A percentile compares a stretch with the other conserved stretches of the same genome.
Conservation (phyloP, 495 filamentous ascomycete species). For the Daldinia loculata region DNA sequence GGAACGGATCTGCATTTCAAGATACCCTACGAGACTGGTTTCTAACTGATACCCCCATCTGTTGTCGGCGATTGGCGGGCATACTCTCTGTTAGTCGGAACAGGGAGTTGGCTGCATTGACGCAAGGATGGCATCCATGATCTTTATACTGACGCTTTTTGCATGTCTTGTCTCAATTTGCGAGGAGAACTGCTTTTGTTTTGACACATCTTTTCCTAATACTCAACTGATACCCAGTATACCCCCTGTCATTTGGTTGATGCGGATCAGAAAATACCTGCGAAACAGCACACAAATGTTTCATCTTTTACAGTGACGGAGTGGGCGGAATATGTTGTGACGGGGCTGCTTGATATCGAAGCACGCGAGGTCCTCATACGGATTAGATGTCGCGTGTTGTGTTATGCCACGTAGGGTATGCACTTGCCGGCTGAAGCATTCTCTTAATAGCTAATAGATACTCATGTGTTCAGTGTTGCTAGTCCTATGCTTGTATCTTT, state of each 20-base stretch:
- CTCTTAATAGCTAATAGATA: conserved; percentile 52
- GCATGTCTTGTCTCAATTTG: conserved; percentile 45
- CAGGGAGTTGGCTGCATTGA: conserved; percentile 31
- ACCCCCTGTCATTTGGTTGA: conserved; percentile 49
- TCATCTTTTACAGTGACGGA: conserved; percentile 38
- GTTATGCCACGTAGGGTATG: conserved; percentile 39
- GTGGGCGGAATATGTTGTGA: conserved; percentile 32
- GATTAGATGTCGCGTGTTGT: conserved; percentile 39
- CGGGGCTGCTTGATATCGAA: conserved; percentile 15
- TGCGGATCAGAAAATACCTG: conserved; percentile 42
- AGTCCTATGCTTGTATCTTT: background rate
- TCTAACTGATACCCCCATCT: conserved; percentile 58
- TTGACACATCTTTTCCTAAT: conserved; percentile 47
- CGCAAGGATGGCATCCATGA: conserved; percentile 44
- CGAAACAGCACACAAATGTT: conserved; percentile 41
- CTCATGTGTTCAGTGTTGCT: conserved; percentile 42
- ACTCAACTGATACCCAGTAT: conserved; percentile 52
- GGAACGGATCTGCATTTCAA: conserved; percentile 65
- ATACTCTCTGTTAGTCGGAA: conserved; percentile 18
- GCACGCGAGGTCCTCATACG: conserved; percentile 28
- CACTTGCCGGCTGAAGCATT: conserved; percentile 40
- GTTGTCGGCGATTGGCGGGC: conserved; percentile 36
- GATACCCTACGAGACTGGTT: conserved; percentile 62
- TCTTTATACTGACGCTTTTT: conserved; percentile 47
- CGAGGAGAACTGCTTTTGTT: conserved; percentile 46